Conservation (phyloP, 352 stramenopile species). For the Phytophthora capsici region DNA sequence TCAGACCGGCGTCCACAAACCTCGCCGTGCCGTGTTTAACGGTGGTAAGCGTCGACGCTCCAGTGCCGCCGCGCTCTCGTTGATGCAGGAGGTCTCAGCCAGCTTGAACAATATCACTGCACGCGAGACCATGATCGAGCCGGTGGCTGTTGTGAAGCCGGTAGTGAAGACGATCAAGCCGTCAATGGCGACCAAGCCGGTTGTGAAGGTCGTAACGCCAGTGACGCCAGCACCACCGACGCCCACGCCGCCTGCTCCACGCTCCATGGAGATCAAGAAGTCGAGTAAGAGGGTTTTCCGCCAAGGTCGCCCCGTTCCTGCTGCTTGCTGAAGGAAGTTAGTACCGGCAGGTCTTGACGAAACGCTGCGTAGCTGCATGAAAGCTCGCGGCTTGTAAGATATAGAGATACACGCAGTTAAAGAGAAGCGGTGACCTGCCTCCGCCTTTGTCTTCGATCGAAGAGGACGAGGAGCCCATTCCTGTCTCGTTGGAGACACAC, state of each 20-base stretch:
- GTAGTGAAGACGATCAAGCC: conserved; percentile 9
- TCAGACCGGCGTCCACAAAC: conserved; percentile 33
- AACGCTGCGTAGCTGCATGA: conserved; percentile 26
- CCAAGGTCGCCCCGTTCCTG: conserved; percentile 32
- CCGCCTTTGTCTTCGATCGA: conserved; percentile 37
- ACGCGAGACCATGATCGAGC: conserved; percentile 7
- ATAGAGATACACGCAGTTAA: conserved; percentile 24
- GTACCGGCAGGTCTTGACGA: not conserved
- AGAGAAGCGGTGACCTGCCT: conserved; percentile 7
- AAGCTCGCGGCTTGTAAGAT: conserved; percentile 40
- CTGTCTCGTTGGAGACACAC: conserved; percentile 9
- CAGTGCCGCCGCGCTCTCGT: conserved; percentile 32
- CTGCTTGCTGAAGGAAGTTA: conserved; percentile 24
- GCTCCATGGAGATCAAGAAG: conserved; percentile 42
- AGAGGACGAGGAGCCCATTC: conserved; percentile 26
- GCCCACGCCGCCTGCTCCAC: conserved; percentile 23
- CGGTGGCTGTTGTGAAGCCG: conserved; percentile 10
- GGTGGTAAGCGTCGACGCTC: conserved; percentile 44
- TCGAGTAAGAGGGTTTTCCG: conserved; percentile 50
- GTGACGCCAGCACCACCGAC: conserved; percentile 6
- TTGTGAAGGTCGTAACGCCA: conserved; percentile 1
- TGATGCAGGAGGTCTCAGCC: conserved; percentile 40
- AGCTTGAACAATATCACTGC: conserved; percentile 23
- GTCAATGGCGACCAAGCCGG: conserved; percentile 1
- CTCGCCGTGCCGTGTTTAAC: conserved; percentile 51